phyloP scores from a whole-genome alignment of 1,139 yeast genomes.

The Blastobotrys serpentis region DNA sequence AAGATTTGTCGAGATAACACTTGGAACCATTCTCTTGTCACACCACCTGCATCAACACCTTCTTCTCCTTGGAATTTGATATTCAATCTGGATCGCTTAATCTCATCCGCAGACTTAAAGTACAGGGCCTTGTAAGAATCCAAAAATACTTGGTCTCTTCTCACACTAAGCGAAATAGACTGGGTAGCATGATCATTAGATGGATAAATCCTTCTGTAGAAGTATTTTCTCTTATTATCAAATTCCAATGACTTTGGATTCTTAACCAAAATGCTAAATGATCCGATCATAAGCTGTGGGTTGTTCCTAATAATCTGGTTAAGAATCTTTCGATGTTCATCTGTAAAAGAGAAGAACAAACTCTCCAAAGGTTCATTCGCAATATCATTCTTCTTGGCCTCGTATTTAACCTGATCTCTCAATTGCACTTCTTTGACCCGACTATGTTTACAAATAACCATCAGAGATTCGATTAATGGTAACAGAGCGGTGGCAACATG shows the following conservation, averaged over 20 bases:
- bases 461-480: constrained; percentile 85
- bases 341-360: constrained; percentile 83
- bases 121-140: constrained; percentile 86
- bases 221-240: constrained; percentile 88
- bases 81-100: constrained; percentile 70
- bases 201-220: constrained; percentile 58
- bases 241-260: constrained; percentile 91
- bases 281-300: constrained; percentile 95
- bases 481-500: constrained; percentile 79
- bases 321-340: constrained; percentile 81
- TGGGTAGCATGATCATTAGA: constrained; percentile 33
- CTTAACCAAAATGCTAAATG: constrained; percentile 84
- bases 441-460: constrained; percentile 93
- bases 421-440: constrained; percentile 55
- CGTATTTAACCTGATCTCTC: constrained; percentile 48
- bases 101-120: constrained; percentile 75
- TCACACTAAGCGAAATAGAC: constrained; percentile 61
- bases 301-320: constrained; percentile 91
- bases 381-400: constrained; percentile 61
- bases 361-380: constrained; percentile 75
- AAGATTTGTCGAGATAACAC: constrained; percentile 93
- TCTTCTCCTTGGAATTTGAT: constrained; percentile 88
- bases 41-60: constrained; percentile 98
- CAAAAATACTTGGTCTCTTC: constrained; percentile 88
- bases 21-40: constrained; percentile 97